A percentile compares a stretch with the other conserved stretches of the same genome.
phyloP scores from a whole-genome alignment of 148 eudicot species.

The Oxyria digyna region DNA sequence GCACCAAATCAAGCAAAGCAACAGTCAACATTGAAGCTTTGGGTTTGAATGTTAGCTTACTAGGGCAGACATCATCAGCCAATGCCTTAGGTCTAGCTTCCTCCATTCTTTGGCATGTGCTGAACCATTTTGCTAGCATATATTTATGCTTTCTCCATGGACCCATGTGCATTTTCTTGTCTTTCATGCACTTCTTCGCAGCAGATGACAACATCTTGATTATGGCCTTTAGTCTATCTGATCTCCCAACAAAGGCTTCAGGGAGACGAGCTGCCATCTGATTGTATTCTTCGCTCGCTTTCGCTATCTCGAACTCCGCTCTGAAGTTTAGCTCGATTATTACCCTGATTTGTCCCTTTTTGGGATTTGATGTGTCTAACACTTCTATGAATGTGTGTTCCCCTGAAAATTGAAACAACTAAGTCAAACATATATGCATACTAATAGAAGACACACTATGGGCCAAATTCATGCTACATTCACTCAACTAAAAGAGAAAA shows the following conservation, averaged over 20 bases:
- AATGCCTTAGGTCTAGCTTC: background rate
- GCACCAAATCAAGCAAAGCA: conserved; percentile 38
- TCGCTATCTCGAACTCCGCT: conserved; percentile 72
- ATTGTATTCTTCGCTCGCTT: conserved; percentile 81
- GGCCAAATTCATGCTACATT: no score
- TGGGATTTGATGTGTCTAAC: conserved; percentile 36
- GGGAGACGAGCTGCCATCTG: conserved; percentile 46
- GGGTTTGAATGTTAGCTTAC: conserved; percentile 15
- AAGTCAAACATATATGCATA: background rate
- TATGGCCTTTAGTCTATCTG: conserved; percentile 43
- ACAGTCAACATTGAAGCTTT: conserved; percentile 57
- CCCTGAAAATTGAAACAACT: conserved; percentile 20
- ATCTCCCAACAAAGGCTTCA: conserved; percentile 67
- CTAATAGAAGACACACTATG: no score
- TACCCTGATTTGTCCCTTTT: conserved; percentile 47
- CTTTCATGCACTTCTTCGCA: conserved; percentile 86
- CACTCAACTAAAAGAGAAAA: background rate
- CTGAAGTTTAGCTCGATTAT: conserved; percentile 68
- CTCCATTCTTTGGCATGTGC: conserved; percentile 29
- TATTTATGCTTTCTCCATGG: conserved; percentile 90
- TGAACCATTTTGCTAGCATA: conserved; percentile 84
- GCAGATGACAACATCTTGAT: conserved; percentile 56
- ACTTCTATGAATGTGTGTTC: conserved; percentile 79
- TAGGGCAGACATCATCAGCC: background rate
- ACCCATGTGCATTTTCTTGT: conserved; percentile 83